Base-by-base conservation (phyloP, 257 asterid species). In the Gentiana dahurica region DNA sequence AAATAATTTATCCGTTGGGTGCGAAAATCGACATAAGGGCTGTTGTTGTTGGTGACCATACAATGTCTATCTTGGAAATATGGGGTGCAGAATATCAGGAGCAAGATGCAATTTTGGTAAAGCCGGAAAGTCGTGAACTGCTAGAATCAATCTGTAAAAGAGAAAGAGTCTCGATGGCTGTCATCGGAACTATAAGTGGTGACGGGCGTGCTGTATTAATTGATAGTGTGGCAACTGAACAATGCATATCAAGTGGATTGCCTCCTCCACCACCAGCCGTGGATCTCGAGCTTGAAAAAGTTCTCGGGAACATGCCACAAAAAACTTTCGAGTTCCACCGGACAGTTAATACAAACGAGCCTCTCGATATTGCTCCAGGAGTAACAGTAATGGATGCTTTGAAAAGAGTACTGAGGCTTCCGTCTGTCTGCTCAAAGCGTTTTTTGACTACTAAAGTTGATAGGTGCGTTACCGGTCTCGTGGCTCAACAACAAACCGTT, bases 11-110 rank as follows among this genome's bases (percentile, higher is more conserved):
- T 69, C 98, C 96, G 2, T 50, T 77, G 65, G 98, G 98, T 51
- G 98, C 94, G 49, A 78, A 81, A 58, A 87, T 91, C 63, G 96
- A 87, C 73, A 79, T 91, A 57, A 72, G 98, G 71, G 80, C 91
- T n/a, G 74, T 87, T 60, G 94, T 83, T 12, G 83, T 87, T 55
- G 95, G 98, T 57, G 98, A 91, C 65, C 73, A 87, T 68, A 91
- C 98, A 0, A 87, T 91, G 98, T 91, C 95, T 36, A 68, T 85
- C 58, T 72, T 91, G 78, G 98, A 91, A 76, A 85, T 91, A 67
- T 87, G 96, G 98, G 96, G 98, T 58, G 96, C 98, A 4, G 98
- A 91, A 70, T 91, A 87, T 73, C 98, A 91, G 70, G 98, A 91
- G 77, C 98, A 91, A 65, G 98, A 91, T 64, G 98, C 98, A 37